Base-by-base conservation (phyloP, 345 rosid genomes). In the Raphanus sativus region DNA sequence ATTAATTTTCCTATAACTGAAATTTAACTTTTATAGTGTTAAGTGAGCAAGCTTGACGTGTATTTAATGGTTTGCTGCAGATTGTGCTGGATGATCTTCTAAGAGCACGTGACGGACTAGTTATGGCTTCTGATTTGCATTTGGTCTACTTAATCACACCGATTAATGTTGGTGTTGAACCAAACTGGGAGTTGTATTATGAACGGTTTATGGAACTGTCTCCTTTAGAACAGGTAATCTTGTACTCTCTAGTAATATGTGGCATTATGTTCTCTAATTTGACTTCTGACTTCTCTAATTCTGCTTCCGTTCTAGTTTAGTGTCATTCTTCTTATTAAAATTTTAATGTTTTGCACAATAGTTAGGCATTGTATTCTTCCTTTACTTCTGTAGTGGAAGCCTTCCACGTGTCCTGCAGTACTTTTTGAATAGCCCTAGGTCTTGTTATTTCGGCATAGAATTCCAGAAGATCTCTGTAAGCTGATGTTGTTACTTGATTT, bases 71-170 rank as follows among this genome's bases (percentile, higher is more conserved):
- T 72, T 67, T 88, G 81, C 82, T 69, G 50, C 84, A 94, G 98
- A 86, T 86, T 80, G 98, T 94, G 73, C 86, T 94, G 81, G 98
- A 94, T 86, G 98, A 94, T 77, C 98, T 94, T 82, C 85, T 86
- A 60, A 88, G 98, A 80, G 98, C 98, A 74, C 89, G 98, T 81
- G 98, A 94, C 84, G 98, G 95, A 73, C 89, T 94, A 81, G 95
- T 94, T 71, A 92, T 94, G 75, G 95, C 98, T 73, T 89, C 98
- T 82, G 98, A 94, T 86, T 83, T 94, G 85, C 98, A 94, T 86
- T 75, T 94, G 75, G 98, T 94, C 80, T 94, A 89, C 84, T 76
- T 90, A 73, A 93, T 88, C 74, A 94, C 97, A 70, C 98, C 98
- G 33, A 90, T 87, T 81, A 94, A 92, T 74, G 97, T 92, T 78